These are phyloP conservation scores for Setomelanomma holmii DNA, from an alignment of 2,329 filamentous ascomycete genomes.

Conservation along the genomic window DNA sequence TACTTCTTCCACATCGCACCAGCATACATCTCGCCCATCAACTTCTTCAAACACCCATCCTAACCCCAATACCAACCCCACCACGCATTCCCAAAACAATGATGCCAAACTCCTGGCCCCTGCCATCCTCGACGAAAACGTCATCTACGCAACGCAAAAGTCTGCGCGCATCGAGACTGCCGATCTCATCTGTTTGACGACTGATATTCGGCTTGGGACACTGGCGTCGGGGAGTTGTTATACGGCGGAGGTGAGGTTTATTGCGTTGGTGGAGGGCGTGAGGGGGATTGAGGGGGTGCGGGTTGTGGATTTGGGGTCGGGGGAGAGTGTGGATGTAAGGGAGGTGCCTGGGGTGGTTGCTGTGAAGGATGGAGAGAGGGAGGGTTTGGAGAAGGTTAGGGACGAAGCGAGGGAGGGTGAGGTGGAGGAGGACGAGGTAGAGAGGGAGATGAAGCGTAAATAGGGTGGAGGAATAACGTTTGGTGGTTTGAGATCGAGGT, in stretches of 20 bases:
- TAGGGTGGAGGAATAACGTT: neutral
- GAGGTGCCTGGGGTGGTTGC: constrained; percentile 73
- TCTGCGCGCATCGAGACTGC: constrained; percentile 68
- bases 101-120: constrained; percentile 66
- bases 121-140: constrained; percentile 74
- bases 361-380: too few species aligned
- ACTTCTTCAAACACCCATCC: constrained; percentile 54
- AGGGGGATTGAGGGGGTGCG: constrained; percentile 75
- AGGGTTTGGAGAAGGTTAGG: constrained; percentile 7
- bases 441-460: neutral
- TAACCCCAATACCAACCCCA: too few species aligned
- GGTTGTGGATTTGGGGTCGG: constrained; percentile 74
- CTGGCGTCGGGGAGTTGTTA: constrained; percentile 76
- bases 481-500: too few species aligned
- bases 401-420: neutral
- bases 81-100: too few species aligned
- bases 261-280: constrained; percentile 71
- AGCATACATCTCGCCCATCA: constrained; percentile 52
- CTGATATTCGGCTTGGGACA: constrained; percentile 76
- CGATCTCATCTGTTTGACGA: constrained; percentile 76
- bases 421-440: neutral
- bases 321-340: constrained; percentile 78
- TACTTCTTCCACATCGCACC: constrained; percentile 24
- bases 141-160: constrained; percentile 74
- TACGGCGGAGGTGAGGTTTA: constrained; percentile 74